These are phyloP conservation scores for Caryopteris hybrid DNA, from an alignment of 305 asterid species.

Conservation along the genomic window DNA sequence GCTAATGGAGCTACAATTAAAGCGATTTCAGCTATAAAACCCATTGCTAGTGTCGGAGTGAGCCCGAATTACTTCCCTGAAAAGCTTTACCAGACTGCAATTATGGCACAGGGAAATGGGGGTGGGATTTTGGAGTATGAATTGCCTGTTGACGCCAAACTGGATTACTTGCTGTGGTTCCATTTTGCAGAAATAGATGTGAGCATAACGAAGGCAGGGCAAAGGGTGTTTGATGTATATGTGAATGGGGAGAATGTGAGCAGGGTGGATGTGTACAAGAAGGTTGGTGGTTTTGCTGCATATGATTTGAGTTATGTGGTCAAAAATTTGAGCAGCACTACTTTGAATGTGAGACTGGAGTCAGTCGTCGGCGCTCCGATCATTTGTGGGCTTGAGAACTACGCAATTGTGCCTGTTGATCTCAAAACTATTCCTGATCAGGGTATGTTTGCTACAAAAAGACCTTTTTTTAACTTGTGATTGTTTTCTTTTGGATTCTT, in stretches of 20 bases:
- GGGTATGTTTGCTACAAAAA: constrained; percentile 58
- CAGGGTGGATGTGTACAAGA: constrained; percentile 67
- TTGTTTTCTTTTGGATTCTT: constrained; percentile 9
- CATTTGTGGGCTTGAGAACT: constrained; percentile 91
- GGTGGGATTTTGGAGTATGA: constrained; percentile 61
- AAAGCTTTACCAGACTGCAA: constrained; percentile 71
- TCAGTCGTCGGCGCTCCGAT: constrained; percentile 70
- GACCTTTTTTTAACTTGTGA: background rate
- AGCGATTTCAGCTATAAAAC: constrained; percentile 51
- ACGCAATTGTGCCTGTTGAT: constrained; percentile 87
- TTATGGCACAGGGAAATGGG: constrained; percentile 39
- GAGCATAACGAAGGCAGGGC: constrained; percentile 62
- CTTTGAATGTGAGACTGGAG: constrained; percentile 62
- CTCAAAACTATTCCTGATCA: constrained; percentile 71
- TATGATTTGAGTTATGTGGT: constrained; percentile 76
- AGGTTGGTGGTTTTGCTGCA: constrained; percentile 82
- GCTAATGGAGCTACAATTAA: constrained; percentile 33
- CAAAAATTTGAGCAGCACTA: constrained; percentile 67
- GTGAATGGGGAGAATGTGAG: constrained; percentile 71
- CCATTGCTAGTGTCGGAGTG: constrained; percentile 42
- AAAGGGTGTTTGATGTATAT: constrained; percentile 74
- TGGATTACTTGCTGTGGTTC: constrained; percentile 84
- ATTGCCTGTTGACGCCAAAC: constrained; percentile 70
- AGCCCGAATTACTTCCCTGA: constrained; percentile 78
- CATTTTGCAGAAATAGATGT: constrained; percentile 91